Base-by-base conservation (phyloP, 2,329 filamentous ascomycete genomes). In the Colletotrichum trifolii region DNA sequence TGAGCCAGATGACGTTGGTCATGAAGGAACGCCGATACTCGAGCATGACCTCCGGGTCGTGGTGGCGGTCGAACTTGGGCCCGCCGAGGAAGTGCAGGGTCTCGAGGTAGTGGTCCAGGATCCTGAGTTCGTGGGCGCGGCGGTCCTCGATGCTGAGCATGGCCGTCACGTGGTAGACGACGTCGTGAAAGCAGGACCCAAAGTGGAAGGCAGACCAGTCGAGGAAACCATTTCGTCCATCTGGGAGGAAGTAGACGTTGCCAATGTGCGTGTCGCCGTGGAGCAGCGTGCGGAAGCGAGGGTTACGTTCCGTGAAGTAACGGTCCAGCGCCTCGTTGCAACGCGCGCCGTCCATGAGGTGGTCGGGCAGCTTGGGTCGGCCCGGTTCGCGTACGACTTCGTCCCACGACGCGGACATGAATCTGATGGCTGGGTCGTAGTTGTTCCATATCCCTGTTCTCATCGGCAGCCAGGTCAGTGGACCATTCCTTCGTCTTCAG, bases 221-320 rank as follows among this genome's bases (percentile, higher is more conserved):
- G 1, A 82, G 63, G 67, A 82, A 82, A 1, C 78, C 73, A 2
- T 74, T 77, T 17, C 69, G 52, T 0, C 73, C 74, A 2, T 75
- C 71, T 3, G 72, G 66, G 1, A 76, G 75, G 49, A 82, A 76
- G 69, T 78, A 82, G n/a, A 77, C 73, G 67, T 82, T 82, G 36
- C 79, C 79, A 11, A 79, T 73, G 62, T 82, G 80, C 10, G 79
- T 74, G 55, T 82, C 80, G 10, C 79, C 79, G 57, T 82, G 80
- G 11, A 81, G 33, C 25, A 62, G 53, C 3, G 74, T 79, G 12
- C 75, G 73, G 63, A 81, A 80, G 6, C 72, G 68, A 0, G 77
- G 76, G 66, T 78, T 79, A 13, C 76, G 75, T 63, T 71, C 68
- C 4, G 72, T 72, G 59, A 73, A 79, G 68, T 78, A 76, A n/a